Evolutionary conservation across 2,329 filamentous ascomycete genomes (phyloP), one percentile per base, ranked within the genome.

Genomic region (Cercospora zeae-maydis): DNA sequence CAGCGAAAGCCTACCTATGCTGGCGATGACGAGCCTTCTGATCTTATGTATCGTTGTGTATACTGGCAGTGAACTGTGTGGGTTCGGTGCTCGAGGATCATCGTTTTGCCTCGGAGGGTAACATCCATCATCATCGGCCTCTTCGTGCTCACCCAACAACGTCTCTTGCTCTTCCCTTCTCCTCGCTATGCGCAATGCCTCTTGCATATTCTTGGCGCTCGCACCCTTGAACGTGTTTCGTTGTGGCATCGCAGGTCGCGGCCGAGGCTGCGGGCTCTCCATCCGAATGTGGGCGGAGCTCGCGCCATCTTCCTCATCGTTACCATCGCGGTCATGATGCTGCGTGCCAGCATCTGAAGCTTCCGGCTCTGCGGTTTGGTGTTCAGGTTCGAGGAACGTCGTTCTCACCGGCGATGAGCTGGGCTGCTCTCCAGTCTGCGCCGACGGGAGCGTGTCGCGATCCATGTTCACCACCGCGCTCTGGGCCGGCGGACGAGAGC

Each of bases 31-130:
- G 33, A 82, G 71, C 30, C 79, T 69, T 57, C 79, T 75, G 65
- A 82, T 81, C 54, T 78, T 78, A 60, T 92, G 90, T 70, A 92
- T 92, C 67, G 88, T 92, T 55, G 84, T 89, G 77, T 92, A 93
- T 13, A 92, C 87, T 39, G 88, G 87, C 69, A 92, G 77, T 66
- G 85, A 80, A 19, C 80, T 81, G 75, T 89, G 86, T 31, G 83
- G 80, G 70, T 88, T 85, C 14, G 83, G 75, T 33, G 72, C 71
- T 63, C 78, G 76, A 4, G 78, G 72, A 60, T 77, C 74, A 55
- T 78, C 72, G n/a, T 67, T 75, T 69, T 63, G 71, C 54, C 68
- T 68, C 49, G 70, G 76, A 34, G 74, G 77, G 60, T 78, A 78
- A 63, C 78, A 80, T 4, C 78, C 79, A 73, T 81, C 78, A 16